Percentiles rank a stretch among this genome's conserved stretches.
These are phyloP conservation scores for Mortierella sp. DNA, from an alignment of 371 early-diverging fungal species.

Conservation along the genomic window DNA sequence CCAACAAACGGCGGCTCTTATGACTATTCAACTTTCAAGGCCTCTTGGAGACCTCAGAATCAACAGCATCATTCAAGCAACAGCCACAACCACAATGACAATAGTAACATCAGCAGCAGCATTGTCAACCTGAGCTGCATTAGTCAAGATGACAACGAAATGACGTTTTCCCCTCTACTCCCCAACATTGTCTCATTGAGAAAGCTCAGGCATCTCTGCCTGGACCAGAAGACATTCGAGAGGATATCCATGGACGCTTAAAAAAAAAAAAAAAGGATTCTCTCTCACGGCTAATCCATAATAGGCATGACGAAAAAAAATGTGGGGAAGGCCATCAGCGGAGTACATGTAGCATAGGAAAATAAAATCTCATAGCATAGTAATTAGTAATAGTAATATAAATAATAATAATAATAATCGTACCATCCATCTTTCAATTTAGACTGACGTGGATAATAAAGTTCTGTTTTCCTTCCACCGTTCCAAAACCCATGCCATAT, in stretches of 20 bases:
- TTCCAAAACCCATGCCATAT: too few species aligned
- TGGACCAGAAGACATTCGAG: constrained; percentile 15
- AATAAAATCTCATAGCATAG: neutral
- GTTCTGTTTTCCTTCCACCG: too few species aligned
- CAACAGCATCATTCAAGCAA: neutral
- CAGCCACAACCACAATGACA: constrained; percentile 2
- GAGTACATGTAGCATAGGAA: too few species aligned
- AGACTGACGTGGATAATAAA: too few species aligned
- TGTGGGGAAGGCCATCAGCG: too few species aligned
- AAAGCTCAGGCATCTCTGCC: constrained; percentile 5
- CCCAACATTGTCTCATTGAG: constrained; percentile 6
- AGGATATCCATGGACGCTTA: neutral
- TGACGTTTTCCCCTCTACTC: constrained; percentile 1
- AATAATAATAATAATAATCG: too few species aligned
- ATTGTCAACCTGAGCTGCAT: neutral
- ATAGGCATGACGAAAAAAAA: too few species aligned
- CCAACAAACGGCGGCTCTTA: neutral
- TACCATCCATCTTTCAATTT: too few species aligned
- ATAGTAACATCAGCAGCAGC: neutral
- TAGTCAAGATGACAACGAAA: constrained; percentile 3
- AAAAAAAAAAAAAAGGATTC: too few species aligned
- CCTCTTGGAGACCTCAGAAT: neutral
- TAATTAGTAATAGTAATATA: too few species aligned
- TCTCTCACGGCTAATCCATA: too few species aligned
- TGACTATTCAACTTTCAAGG: neutral